Base-by-base conservation (phyloP, 2,329 filamentous ascomycete species). In the Blastomyces gilchristii region DNA sequence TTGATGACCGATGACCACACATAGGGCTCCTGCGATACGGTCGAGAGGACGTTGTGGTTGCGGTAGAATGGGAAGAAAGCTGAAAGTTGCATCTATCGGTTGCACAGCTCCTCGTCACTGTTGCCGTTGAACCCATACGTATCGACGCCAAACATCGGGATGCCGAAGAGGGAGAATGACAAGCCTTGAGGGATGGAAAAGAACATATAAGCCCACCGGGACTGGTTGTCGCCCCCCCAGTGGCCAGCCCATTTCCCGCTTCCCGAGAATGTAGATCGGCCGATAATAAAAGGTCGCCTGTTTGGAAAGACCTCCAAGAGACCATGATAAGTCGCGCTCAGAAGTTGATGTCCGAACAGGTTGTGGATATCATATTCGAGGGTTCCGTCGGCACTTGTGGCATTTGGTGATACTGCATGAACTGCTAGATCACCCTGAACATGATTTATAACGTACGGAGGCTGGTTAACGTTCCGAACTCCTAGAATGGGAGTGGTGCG, bases 361-460 rank as follows among this genome's bases (percentile, higher is more conserved):
- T 90, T 94, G 79, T 96, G 91, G 34, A 90, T 84, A 71, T 95
- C 90, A 71, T 96, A 96, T 71, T 95, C 88, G 50, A 84, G 73
- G 0, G 84, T 79, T 3, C 89, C 89, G 68, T 90, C 88, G 56
- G 83, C 79, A 70, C 94, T 89, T 2, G 87, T 91, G 0, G 90
- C 87, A 69, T 94, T 91, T 0, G 89, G 89, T 64, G 84, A 86
- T 34, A 92, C 81, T 0, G 89, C 88, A 68, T 90, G 85, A 1
- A 87, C 85, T 18, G 84, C 86, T 28, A 93, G 80, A 69, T 90
- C 88, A 18, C 63, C 65, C 53, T 88, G 82, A 50, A 85, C 83
- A 71, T 92, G 84, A 72, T 91, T 86, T 70, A 93, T 87, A 6
- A 85, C 83, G 69, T 93, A 94, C 2, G 89, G 87, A 28, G 90